A percentile compares a stretch with the other conserved stretches of the same genome.
These are phyloP conservation scores for Panicum miliaceum DNA, from an alignment of 176 grass and related monocot genomes.

Conservation along the genomic window DNA sequence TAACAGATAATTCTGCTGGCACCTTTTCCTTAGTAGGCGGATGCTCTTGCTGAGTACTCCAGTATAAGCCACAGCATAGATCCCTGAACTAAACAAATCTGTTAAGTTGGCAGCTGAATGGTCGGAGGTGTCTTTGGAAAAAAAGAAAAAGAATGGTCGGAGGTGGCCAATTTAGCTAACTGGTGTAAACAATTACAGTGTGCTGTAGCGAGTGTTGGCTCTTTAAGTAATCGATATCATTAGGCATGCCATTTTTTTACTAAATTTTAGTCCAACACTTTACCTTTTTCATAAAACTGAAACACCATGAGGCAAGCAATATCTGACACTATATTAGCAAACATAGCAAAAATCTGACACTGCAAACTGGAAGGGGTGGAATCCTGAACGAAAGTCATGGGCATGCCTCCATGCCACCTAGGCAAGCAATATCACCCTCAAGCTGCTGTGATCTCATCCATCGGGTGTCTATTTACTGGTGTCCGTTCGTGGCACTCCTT, in stretches of 20 bases:
- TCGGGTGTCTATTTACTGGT: no score
- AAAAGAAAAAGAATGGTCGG: background rate
- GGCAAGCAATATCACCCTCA: background rate
- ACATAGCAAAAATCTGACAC: background rate
- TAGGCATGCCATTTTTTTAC: no score
- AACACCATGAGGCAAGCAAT: no score
- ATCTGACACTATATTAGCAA: no score
- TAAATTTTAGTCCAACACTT: background rate
- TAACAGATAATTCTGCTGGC: no score
- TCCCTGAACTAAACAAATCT: background rate
- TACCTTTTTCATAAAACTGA: background rate
- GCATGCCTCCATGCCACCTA: background rate
- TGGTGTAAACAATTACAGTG: background rate
- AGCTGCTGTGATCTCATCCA: no score
- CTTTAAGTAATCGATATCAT: background rate
- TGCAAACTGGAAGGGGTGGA: no score
- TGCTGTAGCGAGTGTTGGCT: background rate
- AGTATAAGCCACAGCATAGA: background rate
- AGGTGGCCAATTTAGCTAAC: background rate
- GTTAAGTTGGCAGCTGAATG: background rate
- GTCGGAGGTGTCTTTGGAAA: background rate
- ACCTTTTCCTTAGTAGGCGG: background rate
- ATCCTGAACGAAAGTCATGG: background rate
- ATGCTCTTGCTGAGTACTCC: background rate
- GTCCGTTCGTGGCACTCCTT: no score